Evolutionary conservation across 306 rosid species (phyloP), one percentile per base, ranked within the genome.

Genomic region (Medicago arabica): DNA sequence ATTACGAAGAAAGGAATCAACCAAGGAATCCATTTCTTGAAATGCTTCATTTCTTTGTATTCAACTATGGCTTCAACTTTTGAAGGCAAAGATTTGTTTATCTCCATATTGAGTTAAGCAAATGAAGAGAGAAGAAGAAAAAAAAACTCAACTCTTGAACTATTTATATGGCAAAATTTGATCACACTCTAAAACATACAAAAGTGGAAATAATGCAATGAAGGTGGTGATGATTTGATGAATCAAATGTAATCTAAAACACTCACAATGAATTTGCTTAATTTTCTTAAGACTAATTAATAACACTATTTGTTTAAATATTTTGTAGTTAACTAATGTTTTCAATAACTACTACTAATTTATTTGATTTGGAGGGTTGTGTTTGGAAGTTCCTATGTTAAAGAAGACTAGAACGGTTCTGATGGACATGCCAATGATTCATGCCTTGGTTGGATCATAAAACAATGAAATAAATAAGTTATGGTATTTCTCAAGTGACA

Each of bases 1-100:
- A 89, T 61, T 11, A 92, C 89, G 50, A 95, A 81, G 0, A 80
- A 21, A 7, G 98, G 98, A 7, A 90, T 84, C 70, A 95, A 47
- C 98, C 98, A 95, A 19, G 92, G 9, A n/a, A 85, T 55, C 97
- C 98, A 92, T 68, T 85, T 90, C 85, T 86, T 89, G 82, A 81
- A 87, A 60, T 88, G 90, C 81, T 92, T 92, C 49, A 67, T 68
- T 75, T 91, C 97, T 57, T 54, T 62, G 57, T 49, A 31, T n/a
- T 75, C 86, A 7, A 62, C 61, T n/a, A 83, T 84, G 54, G 73
- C 72, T 71, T 67, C 65, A 13, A 53, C 44, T 15, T 86, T 80
- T 49, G 86, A 69, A 28, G 72, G 34, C 7, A 85, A 71, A 58
- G 83, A 70, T 4, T 82, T 60, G 10, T 81, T 85, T 12, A 68